Evolutionary conservation across 2,329 filamentous ascomycete genomes (phyloP).

Genomic region (Fusarium praegraminearum): DNA sequence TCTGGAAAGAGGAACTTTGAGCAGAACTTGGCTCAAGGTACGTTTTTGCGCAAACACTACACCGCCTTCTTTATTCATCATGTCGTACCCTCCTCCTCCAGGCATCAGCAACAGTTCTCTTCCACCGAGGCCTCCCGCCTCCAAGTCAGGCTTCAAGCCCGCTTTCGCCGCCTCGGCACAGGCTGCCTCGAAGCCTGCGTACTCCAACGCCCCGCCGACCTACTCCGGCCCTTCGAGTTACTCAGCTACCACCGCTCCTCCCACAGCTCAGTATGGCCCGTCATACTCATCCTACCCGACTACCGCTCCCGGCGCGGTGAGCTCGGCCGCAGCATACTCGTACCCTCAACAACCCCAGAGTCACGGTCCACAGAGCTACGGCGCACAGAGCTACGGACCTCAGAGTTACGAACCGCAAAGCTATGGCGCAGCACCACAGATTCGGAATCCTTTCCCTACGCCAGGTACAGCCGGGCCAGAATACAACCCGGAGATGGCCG

Average conservation of each 20-base stretch:
- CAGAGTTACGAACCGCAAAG: conserved; percentile 47
- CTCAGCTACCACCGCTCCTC: conserved; percentile 50
- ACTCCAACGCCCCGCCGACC: conserved; percentile 49
- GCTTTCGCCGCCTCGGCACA: conserved; percentile 61
- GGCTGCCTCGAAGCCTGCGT: conserved; percentile 54
- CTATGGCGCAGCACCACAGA: conserved; percentile 71
- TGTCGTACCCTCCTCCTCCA: conserved; percentile 90
- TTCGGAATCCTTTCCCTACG: conserved; percentile 83
- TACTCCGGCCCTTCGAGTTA: conserved; percentile 51
- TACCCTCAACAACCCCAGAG: conserved; percentile 46
- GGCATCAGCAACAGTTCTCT: conserved; percentile 68
- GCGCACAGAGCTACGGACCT: conserved; percentile 48
- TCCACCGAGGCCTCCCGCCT: conserved; percentile 80
- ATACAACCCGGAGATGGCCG: conserved; percentile 84
- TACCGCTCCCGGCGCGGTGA: conserved; percentile 45
- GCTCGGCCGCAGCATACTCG: conserved; percentile 43
- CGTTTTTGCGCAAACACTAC: conserved; percentile 52
- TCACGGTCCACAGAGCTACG: conserved; percentile 51
- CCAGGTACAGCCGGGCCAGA: conserved; percentile 61
- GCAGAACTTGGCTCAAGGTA: conserved; percentile 64
- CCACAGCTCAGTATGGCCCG: conserved; percentile 60
- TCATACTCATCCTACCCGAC: conserved; percentile 56
- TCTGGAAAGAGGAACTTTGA: conserved; percentile 50
- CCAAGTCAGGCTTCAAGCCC: conserved; percentile 61
- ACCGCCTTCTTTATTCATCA: conserved; percentile 68